These are phyloP conservation scores for Pyrenochaeta sp. DNA, from an alignment of 2,329 filamentous ascomycete species.

Conservation along the genomic window DNA sequence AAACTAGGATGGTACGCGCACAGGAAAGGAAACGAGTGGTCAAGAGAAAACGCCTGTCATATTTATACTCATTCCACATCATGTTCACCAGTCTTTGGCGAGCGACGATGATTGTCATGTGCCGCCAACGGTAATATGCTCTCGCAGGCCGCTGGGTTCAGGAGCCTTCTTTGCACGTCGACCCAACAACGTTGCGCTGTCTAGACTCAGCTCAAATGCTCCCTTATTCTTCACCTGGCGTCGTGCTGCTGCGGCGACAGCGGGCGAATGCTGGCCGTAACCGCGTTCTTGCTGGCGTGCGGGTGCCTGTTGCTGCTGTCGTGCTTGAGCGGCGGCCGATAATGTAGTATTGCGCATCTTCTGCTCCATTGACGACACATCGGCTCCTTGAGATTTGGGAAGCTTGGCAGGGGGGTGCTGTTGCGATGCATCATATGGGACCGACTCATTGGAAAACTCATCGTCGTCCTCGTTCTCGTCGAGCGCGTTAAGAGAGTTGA, in stretches of 20 bases:
- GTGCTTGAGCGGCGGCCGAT: slow-evolving; percentile 68
- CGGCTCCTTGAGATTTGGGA: slow-evolving; percentile 68
- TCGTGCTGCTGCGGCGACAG: slow-evolving; percentile 82
- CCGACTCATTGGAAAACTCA: slow-evolving; percentile 70
- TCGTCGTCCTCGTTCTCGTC: slow-evolving; percentile 71
- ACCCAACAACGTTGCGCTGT: slow-evolving; percentile 88
- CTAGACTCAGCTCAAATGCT: slow-evolving; percentile 88
- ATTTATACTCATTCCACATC: slow-evolving; percentile 12
- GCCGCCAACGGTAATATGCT: slow-evolving; percentile 48
- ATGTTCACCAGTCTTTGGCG: slow-evolving; percentile 38
- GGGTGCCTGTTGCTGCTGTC: slow-evolving; percentile 57
- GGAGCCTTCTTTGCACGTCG: slow-evolving; percentile 64
- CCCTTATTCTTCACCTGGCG: slow-evolving; percentile 81
- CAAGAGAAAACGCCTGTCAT: slow-evolving; percentile 24
- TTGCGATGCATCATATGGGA: slow-evolving; percentile 58
- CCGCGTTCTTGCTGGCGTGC: slow-evolving; percentile 65
- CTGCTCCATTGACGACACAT: slow-evolving; percentile 79
- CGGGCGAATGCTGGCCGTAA: slow-evolving; percentile 87
- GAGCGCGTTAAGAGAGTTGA: slow-evolving; percentile 70
- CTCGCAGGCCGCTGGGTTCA: slow-evolving; percentile 55
- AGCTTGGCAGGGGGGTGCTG: slow-evolving; percentile 67
- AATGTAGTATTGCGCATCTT: slow-evolving; percentile 86
- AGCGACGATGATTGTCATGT: slow-evolving; percentile 42
- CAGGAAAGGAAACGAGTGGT: slow-evolving; percentile 13
- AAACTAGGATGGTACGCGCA: slow-evolving; percentile 7